Percentiles rank a stretch among this genome's conserved stretches.
Evolutionary conservation across 2,329 filamentous ascomycete species (phyloP).

Genomic region (Pestalotiopsis sp.): DNA sequence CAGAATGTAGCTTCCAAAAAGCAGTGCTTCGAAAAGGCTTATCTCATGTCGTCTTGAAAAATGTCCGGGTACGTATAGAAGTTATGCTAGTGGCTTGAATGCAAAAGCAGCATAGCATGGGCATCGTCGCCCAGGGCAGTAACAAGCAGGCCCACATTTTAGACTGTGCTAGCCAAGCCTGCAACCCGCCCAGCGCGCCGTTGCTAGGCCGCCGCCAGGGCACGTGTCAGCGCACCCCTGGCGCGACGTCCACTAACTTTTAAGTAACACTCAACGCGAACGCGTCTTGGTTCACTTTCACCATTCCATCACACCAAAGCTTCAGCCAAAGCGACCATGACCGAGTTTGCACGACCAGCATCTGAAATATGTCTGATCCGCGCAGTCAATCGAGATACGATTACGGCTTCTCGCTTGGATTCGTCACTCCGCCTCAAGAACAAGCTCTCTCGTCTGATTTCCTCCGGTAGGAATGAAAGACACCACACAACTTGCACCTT

Average conservation of each 20-base stretch:
- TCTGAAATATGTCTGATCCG: conserved; percentile 31
- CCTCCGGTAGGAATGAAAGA: conserved; percentile 28
- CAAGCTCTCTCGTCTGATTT: conserved; percentile 49
- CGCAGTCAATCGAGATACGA: conserved; percentile 37
- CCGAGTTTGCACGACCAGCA: conserved; percentile 23
- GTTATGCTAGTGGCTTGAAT: neutral
- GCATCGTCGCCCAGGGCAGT: neutral
- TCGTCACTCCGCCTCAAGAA: conserved; percentile 24
- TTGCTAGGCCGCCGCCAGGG: neutral
- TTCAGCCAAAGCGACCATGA: neutral
- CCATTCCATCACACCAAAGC: conserved; percentile 1
- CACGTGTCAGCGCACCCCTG: conserved; percentile 3
- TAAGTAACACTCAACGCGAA: neutral
- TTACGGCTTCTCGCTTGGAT: conserved; percentile 18
- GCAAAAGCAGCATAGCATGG: neutral
- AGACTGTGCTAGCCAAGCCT: conserved; percentile 3
- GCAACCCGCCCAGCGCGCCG: neutral
- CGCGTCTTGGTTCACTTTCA: neutral
- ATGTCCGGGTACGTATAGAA: neutral
- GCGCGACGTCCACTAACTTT: neutral
- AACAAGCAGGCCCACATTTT: neutral
- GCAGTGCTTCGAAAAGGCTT: neutral
- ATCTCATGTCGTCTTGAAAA: neutral
- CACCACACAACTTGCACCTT: conserved; percentile 59
- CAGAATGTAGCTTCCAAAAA: neutral